Evolutionary conservation across 176 grass and related monocot species (phyloP).

Genomic region (Ensete glaucum): DNA sequence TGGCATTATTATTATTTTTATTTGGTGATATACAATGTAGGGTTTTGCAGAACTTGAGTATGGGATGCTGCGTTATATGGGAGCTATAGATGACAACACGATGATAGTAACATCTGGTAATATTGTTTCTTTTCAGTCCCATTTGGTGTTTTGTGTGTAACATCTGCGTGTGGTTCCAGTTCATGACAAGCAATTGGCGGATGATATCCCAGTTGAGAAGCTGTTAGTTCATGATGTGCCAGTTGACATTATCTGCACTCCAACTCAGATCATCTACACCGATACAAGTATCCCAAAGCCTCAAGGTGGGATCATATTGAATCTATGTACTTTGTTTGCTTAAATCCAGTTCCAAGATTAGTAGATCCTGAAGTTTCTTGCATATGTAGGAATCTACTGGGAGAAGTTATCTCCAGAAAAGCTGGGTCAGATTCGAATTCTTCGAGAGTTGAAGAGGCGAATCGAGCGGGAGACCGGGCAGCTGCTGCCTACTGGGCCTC

Average conservation of each 20-base stretch:
- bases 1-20: not conserved
- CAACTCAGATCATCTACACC: conserved; percentile 81
- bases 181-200: conserved; percentile 89
- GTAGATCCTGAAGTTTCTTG: not conserved
- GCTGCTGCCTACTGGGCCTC: conserved; percentile 62
- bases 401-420: conserved; percentile 90
- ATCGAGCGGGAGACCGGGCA: conserved; percentile 71
- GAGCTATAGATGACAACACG: conserved; percentile 81
- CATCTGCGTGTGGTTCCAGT: conserved; percentile 32
- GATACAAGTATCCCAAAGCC: conserved; percentile 75
- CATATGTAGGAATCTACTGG: conserved; percentile 72
- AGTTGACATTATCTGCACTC: conserved; percentile 86
- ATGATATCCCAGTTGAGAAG: conserved; percentile 83
- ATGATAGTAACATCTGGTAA: conserved; percentile 81
- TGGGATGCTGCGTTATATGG: conserved; percentile 92
- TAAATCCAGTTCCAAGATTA: not conserved
- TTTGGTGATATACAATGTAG: conserved; percentile 8
- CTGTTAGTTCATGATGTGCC: conserved; percentile 90
- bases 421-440: conserved; percentile 67
- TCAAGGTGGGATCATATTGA: conserved; percentile 41
- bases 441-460: conserved; percentile 60
- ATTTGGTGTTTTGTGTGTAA: not conserved
- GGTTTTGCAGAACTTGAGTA: conserved; percentile 98
- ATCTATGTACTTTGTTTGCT: not conserved
- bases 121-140: not conserved